These are phyloP conservation scores for Astragalus membranaceus DNA, from an alignment of 306 rosid genomes.

Conservation along the genomic window DNA sequence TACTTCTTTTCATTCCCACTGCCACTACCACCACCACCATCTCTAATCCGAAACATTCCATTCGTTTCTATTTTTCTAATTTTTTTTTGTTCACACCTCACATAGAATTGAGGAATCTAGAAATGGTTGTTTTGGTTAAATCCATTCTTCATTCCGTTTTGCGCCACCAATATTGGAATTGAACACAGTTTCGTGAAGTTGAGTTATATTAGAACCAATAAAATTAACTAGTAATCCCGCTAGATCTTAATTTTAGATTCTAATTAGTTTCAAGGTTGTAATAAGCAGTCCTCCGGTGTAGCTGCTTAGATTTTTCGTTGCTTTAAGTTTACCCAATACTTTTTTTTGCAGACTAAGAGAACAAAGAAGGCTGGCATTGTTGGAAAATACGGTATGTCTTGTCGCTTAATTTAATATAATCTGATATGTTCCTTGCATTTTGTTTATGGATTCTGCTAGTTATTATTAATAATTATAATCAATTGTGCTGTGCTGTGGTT, in stretches of 20 bases:
- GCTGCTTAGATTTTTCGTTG: background rate
- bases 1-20: no score
- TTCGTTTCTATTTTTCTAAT: no score
- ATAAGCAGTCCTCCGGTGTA: background rate
- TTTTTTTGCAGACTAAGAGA: slow-evolving; percentile 69
- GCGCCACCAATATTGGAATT: no score
- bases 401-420: background rate
- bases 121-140: no score
- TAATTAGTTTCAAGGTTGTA: background rate
- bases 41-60: no score
- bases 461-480: background rate
- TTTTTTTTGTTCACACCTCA: no score
- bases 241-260: no score
- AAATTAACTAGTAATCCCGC: background rate
- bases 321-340: background rate
- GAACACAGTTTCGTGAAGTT: no score
- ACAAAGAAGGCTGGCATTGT: slow-evolving; percentile 94
- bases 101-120: no score
- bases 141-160: no score
- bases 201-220: no score
- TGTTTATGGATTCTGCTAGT: background rate
- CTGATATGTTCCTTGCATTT: background rate
- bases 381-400: slow-evolving; percentile 65
- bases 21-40: no score
- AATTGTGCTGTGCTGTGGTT: background rate